Evolutionary conservation across 176 grass and related monocot genomes (phyloP).

Genomic region (Melocanna baccifera): DNA sequence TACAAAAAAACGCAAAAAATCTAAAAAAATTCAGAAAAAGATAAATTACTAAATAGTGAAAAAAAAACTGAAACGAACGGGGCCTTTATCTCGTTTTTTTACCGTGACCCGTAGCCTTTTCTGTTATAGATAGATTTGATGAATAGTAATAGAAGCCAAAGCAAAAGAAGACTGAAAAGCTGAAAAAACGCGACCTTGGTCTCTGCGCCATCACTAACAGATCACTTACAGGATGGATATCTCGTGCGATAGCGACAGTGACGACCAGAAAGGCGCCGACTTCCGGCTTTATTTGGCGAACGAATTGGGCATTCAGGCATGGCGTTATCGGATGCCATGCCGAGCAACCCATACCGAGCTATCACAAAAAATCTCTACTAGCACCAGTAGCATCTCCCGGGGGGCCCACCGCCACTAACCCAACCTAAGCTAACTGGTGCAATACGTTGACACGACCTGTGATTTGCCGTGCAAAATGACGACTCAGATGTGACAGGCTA

Average conservation of each 20-base stretch:
- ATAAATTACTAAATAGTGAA: no score
- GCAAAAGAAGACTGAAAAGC: no score
- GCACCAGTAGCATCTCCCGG: neutral
- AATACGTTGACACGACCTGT: neutral
- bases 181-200: no score
- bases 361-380: neutral
- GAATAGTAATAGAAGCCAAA: no score
- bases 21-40: no score
- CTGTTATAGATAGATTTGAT: no score
- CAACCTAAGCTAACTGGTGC: neutral
- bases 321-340: slow-evolving; percentile 23
- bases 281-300: neutral
- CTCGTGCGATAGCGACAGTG: slow-evolving; percentile 10
- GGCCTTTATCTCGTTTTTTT: no score
- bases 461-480: slow-evolving; percentile 4
- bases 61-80: no score
- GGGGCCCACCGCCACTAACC: neutral
- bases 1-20: no score
- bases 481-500: slow-evolving; percentile 19
- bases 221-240: neutral
- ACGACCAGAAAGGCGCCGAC: slow-evolving; percentile 27
- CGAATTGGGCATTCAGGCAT: neutral
- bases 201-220: neutral
- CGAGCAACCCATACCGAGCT: neutral
- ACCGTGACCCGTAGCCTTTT: no score